Evolutionary conservation across 2,329 filamentous ascomycete species (phyloP).

Genomic region (Stagonosporopsis tanaceti): DNA sequence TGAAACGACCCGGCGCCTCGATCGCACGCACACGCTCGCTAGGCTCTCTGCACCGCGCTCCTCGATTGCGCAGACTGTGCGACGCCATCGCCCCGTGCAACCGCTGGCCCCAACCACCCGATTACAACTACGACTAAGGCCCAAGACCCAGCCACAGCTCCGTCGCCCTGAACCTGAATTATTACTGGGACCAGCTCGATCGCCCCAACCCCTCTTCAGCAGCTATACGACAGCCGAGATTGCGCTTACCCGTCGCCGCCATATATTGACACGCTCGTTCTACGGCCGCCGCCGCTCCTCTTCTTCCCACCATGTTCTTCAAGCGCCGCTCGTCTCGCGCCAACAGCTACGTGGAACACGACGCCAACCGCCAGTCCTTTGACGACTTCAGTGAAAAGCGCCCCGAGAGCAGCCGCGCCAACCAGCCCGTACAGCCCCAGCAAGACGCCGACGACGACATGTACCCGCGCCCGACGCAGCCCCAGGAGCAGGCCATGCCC

Average conservation of each 20-base stretch:
- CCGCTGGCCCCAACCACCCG: conserved; percentile 30
- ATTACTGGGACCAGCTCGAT: background rate
- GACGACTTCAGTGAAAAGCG: conserved; percentile 52
- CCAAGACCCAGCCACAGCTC: conserved; percentile 23
- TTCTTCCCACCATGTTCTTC: conserved; percentile 56
- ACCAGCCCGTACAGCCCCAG: conserved; percentile 22
- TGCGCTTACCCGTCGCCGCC: conserved; percentile 23
- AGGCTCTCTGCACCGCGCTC: too few relatives aligned
- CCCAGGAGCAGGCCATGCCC: conserved; percentile 47
- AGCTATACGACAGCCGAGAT: conserved; percentile 22
- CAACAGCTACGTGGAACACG: conserved; percentile 59
- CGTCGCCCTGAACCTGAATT: conserved; percentile 10
- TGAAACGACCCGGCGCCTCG: background rate
- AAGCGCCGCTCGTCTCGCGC: conserved; percentile 57
- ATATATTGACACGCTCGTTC: conserved; percentile 37
- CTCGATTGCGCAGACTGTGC: background rate
- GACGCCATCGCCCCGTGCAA: conserved; percentile 15
- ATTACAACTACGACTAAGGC: conserved; percentile 3
- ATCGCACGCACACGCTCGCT: background rate
- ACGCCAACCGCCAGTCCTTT: conserved; percentile 50
- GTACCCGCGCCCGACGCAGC: conserved; percentile 55
- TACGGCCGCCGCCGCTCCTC: conserved; percentile 24
- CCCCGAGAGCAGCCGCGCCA: conserved; percentile 51
- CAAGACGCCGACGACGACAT: conserved; percentile 47
- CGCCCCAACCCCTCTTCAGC: conserved; percentile 21